Percentiles rank a stretch among this genome's conserved stretches.
phyloP scores from a whole-genome alignment of 768 basidiomycete genomes.

The Panellus pusillus region DNA sequence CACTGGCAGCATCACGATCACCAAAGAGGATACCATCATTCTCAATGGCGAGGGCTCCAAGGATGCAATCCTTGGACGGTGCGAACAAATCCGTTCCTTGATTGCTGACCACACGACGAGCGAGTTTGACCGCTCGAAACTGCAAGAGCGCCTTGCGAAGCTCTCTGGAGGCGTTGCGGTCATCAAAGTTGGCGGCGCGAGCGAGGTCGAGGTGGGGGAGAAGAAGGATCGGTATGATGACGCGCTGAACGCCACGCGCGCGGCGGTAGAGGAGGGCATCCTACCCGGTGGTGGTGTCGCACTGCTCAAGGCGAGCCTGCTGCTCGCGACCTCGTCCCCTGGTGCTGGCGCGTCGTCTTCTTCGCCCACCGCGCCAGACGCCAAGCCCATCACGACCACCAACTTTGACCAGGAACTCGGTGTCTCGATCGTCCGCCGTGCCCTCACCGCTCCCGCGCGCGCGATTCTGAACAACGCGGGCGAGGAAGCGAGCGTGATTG shows the following conservation, averaged over 20 bases:
- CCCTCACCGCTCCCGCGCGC: slow-evolving; percentile 78
- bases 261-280: slow-evolving; percentile 98
- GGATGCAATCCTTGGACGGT: slow-evolving; percentile 86
- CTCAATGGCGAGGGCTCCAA: slow-evolving; percentile 94
- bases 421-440: slow-evolving; percentile 87
- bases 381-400: slow-evolving; percentile 68
- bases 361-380: slow-evolving; percentile 52
- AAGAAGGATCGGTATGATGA: slow-evolving; percentile 99
- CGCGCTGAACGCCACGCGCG: slow-evolving; percentile 96
- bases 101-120: slow-evolving; percentile 81
- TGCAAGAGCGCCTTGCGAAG: slow-evolving; percentile 97
- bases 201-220: slow-evolving; percentile 96
- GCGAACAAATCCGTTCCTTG: slow-evolving; percentile 91
- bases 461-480: slow-evolving; percentile 94
- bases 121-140: slow-evolving; percentile 92
- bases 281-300: slow-evolving; percentile 96
- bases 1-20: slow-evolving; percentile 89
- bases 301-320: slow-evolving; percentile 79
- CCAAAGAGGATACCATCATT: slow-evolving; percentile 97
- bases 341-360: slow-evolving; percentile 47
- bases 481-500: slow-evolving; percentile 90
- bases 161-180: slow-evolving; percentile 95
- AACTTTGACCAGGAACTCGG: slow-evolving; percentile 99
- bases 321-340: slow-evolving; percentile 59
- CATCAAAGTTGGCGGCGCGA: slow-evolving; percentile 93